A percentile compares a stretch with the other conserved stretches of the same genome.
phyloP scores from a whole-genome alignment of 2,329 filamentous ascomycete species.

The Pyrenophora teres region DNA sequence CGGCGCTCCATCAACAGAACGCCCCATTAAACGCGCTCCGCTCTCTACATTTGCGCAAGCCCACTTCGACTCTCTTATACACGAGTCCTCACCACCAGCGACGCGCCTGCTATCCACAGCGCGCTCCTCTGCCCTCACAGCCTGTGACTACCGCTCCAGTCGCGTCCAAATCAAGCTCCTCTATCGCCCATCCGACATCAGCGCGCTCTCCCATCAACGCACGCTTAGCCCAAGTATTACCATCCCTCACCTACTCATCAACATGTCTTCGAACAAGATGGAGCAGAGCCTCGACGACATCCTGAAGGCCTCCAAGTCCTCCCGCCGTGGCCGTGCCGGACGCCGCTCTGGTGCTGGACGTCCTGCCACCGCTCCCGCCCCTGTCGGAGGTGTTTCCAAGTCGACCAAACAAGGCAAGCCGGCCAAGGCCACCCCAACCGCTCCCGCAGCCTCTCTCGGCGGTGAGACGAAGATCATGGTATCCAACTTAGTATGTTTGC shows the following conservation, averaged over 20 bases:
- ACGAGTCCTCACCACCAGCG: conserved; percentile 17
- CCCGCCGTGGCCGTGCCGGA: conserved; percentile 55
- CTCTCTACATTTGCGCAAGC: conserved; percentile 21
- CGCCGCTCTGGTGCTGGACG: conserved; percentile 55
- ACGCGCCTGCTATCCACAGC: conserved; percentile 27
- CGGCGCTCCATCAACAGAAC: conserved; percentile 16
- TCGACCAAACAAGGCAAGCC: conserved; percentile 64
- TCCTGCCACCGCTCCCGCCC: conserved; percentile 65
- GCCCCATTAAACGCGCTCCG: conserved; percentile 11
- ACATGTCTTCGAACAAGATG: conserved; percentile 69
- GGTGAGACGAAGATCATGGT: conserved; percentile 97
- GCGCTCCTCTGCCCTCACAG: conserved; percentile 23
- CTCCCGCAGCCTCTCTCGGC: conserved; percentile 61
- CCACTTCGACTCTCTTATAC: conserved; percentile 9
- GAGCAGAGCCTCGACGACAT: conserved; percentile 98
- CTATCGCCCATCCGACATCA: conserved; percentile 16
- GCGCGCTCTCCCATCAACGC: conserved; percentile 17
- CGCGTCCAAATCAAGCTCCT: conserved; percentile 17
- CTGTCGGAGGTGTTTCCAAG: conserved; percentile 87
- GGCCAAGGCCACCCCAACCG: conserved; percentile 66
- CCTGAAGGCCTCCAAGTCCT: conserved; percentile 68
- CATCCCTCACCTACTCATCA: conserved; percentile 22
- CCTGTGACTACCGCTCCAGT: conserved; percentile 6
- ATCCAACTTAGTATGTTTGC: conserved; percentile 85
- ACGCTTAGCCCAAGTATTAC: conserved; percentile 19